These are phyloP conservation scores for Fraxinus baroniana DNA, from an alignment of 305 asterid species.

Conservation along the genomic window DNA sequence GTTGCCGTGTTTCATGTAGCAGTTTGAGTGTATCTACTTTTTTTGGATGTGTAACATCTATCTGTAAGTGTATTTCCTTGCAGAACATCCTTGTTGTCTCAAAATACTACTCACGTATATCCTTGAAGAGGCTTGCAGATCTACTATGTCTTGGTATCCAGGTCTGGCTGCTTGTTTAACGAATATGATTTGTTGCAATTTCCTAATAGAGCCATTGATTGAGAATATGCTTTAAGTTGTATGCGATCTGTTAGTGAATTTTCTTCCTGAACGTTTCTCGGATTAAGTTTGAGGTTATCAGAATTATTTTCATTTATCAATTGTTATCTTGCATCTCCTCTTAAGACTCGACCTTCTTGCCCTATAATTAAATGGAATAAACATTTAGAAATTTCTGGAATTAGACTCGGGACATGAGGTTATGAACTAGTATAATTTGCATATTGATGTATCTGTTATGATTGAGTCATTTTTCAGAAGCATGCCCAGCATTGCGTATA, in stretches of 20 bases:
- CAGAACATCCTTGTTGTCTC: slow-evolving; percentile 95
- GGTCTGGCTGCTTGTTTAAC: slow-evolving; percentile 40
- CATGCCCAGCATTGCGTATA: background rate
- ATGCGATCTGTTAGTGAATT: background rate
- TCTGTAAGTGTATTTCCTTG: slow-evolving; percentile 23
- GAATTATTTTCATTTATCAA: background rate
- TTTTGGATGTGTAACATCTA: background rate
- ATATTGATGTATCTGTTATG: background rate
- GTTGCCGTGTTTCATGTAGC: background rate
- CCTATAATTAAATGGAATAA: background rate
- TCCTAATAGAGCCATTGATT: background rate
- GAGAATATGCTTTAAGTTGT: background rate
- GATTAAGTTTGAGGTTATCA: background rate
- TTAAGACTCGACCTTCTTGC: background rate
- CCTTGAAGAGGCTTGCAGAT: slow-evolving; percentile 86
- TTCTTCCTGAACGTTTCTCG: background rate
- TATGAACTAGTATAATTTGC: background rate
- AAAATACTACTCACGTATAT: slow-evolving; percentile 78
- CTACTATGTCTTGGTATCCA: slow-evolving; percentile 76
- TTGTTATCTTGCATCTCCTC: background rate
- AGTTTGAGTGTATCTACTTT: background rate
- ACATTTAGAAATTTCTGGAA: background rate
- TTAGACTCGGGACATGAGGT: background rate
- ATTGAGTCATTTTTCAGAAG: background rate
- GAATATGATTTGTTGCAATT: background rate